phyloP scores from a whole-genome alignment of 108 stramenopile species.

The Nitzschia sp. region DNA sequence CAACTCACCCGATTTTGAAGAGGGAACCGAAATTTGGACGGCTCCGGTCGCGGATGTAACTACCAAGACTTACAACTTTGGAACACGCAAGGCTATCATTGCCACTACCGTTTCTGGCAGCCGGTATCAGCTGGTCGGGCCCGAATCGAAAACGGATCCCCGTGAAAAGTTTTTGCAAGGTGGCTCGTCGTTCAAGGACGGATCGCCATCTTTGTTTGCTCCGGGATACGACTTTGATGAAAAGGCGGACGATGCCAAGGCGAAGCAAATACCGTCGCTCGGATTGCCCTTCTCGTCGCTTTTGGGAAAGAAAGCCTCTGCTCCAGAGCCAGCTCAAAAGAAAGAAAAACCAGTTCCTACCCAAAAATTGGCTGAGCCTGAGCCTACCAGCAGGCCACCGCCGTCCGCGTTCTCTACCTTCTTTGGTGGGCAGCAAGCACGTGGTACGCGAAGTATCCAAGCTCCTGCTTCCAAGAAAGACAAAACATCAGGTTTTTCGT shows the following conservation, averaged over 20 bases:
- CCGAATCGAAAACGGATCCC: background rate
- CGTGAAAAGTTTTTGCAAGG: background rate
- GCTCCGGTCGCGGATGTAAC: conserved; percentile 50
- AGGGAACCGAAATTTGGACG: conserved; percentile 76
- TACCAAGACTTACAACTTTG: conserved; percentile 9
- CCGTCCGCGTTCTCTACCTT: background rate
- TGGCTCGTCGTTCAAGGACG: background rate
- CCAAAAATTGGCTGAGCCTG: background rate
- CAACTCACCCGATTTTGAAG: conserved; percentile 67
- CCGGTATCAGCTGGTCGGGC: conserved; percentile 55
- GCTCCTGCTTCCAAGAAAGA: background rate
- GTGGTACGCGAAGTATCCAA: background rate
- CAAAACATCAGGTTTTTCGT: background rate
- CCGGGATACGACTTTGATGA: background rate
- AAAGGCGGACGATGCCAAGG: background rate
- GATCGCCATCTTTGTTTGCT: background rate
- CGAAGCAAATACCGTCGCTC: background rate
- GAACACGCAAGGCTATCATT: conserved; percentile 61
- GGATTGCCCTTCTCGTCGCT: background rate
- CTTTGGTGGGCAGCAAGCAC: background rate
- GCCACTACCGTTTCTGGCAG: conserved; percentile 76
- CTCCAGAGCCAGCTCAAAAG: too few species aligned
- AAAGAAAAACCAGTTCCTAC: background rate
- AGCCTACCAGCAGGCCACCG: background rate
- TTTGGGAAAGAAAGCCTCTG: background rate